Conservation (phyloP, 2,329 filamentous ascomycete species). For the Sporothrix sp. region DNA sequence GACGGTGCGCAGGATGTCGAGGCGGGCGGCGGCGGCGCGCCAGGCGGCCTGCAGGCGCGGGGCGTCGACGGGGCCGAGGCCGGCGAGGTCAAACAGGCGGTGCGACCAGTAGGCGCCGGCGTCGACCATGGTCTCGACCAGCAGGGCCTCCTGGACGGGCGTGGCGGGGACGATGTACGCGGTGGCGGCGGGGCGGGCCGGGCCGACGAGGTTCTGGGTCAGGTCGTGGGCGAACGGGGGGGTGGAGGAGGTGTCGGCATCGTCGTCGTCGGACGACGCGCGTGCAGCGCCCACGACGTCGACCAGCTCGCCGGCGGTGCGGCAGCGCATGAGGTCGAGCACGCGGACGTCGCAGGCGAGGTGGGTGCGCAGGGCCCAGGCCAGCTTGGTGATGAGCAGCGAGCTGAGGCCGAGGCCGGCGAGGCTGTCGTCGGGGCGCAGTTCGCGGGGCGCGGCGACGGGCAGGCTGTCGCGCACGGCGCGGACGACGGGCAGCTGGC, state of each 20-base stretch:
- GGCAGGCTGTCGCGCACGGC: slow-evolving; percentile 12
- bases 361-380: slow-evolving; percentile 18
- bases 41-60: slow-evolving; percentile 25
- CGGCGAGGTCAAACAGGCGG: slow-evolving; percentile 26
- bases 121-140: slow-evolving; percentile 30
- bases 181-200: slow-evolving; percentile 11
- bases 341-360: slow-evolving; percentile 18
- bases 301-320: slow-evolving; percentile 19
- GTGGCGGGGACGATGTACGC: slow-evolving; percentile 23
- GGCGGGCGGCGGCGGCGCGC: slow-evolving; percentile 22
- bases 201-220: slow-evolving; percentile 11
- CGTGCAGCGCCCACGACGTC: too few relatives aligned
- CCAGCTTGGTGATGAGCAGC: slow-evolving; percentile 20
- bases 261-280: too few relatives aligned
- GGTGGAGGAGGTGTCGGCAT: too few relatives aligned
- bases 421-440: slow-evolving; percentile 18
- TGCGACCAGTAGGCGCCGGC: slow-evolving; percentile 31
- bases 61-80: slow-evolving; percentile 21
- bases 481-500: background rate
- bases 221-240: background rate
- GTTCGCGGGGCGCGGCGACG: background rate
- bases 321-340: slow-evolving; percentile 21
- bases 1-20: slow-evolving; percentile 28
- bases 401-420: slow-evolving; percentile 21
- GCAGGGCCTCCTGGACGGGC: slow-evolving; percentile 29